Percentiles rank a stretch among this genome's conserved stretches.
Conservation (phyloP, 1,139 yeast genomes). For the Saccharomyces pastorianus region DNA sequence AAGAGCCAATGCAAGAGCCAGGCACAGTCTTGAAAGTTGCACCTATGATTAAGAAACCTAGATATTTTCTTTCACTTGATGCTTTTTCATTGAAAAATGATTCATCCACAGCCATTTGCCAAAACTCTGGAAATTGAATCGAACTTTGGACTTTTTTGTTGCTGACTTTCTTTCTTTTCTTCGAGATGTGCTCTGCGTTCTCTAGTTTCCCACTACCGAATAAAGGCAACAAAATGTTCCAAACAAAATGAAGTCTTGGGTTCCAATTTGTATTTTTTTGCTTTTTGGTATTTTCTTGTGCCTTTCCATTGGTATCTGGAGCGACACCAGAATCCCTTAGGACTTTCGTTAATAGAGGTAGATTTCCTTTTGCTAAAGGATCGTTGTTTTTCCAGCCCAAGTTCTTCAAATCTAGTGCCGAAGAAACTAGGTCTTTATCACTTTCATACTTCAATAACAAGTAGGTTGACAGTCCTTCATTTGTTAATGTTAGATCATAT, state of each 20-base stretch:
- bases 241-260: constrained; percentile 74
- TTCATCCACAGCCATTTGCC: constrained; percentile 76
- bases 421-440: constrained; percentile 3
- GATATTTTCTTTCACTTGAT: constrained; percentile 76
- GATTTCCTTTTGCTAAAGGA: constrained; percentile 65
- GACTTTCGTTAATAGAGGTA: constrained; percentile 52
- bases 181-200: constrained; percentile 27
- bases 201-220: constrained; percentile 19
- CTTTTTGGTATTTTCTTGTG: constrained; percentile 29
- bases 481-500: constrained; percentile 50
- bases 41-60: constrained; percentile 73
- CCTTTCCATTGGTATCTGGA: constrained; percentile 34
- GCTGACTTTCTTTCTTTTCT: constrained; percentile 34
- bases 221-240: constrained; percentile 56
- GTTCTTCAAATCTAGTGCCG: constrained; percentile 16
- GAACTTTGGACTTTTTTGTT: constrained; percentile 19
- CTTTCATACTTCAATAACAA: constrained; percentile 36
- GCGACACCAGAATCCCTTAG: constrained; percentile 48
- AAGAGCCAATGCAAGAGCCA: constrained; percentile 27
- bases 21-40: constrained; percentile 38
- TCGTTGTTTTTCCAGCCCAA: constrained; percentile 60
- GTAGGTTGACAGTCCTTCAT: constrained; percentile 76
- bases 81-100: constrained; percentile 67
- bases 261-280: constrained; percentile 60
- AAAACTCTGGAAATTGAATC: constrained; percentile 57